Base-by-base conservation (phyloP, 495 filamentous ascomycete genomes). In the Astrocystis sublimbata region DNA sequence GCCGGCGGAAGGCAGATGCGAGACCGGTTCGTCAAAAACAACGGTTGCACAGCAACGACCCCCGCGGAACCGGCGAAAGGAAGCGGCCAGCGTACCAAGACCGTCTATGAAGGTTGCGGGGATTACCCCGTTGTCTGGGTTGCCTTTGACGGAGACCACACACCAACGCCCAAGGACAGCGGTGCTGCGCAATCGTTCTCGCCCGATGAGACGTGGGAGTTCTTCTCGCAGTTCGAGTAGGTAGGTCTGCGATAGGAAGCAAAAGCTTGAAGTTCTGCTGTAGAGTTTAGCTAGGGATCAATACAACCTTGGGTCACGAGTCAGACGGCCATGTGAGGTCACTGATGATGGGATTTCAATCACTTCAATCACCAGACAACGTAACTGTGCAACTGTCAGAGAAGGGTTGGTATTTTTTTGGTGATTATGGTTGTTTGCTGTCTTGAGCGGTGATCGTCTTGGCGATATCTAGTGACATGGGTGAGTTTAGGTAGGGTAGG, bases 11-110 rank as follows among this genome's bases (percentile, higher is more conserved):
- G 73, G 8, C 36, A 68, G 62, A 67, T 79, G 67, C 59, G 72
- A 4, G 76, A 79, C 60, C 64, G 62, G 7, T 81, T 79, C 53
- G 69, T 75, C 15, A 68, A 67, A 53, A 75, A 75, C 46, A 79
- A 81, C 51, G 70, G 72, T 1, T 81, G 78, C 49, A 56, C 57
- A 8, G 21, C 56, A 23, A 21, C 40, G 8, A 4, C 64, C 24
- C 9, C 62, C 57, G 58, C 41, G n/a, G 73, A 76, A 46, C 73
- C 73, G 2, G 50, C 66, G 15, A 23, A 56, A 13, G 73, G 74
- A 7, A 71, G 70, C 55, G 57, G 67, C 23, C 4, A n/a, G 36
- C 66, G 71, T 54, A 68, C 68, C 12, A 68, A 70, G 64, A 77
- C 72, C 6, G 64, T 47, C 24, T 76, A 68, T 52, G 15, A 40